Evolutionary conservation across 176 grass and related monocot genomes (phyloP), one percentile per base, ranked within the genome.

Genomic region (Microstegium vimineum): DNA sequence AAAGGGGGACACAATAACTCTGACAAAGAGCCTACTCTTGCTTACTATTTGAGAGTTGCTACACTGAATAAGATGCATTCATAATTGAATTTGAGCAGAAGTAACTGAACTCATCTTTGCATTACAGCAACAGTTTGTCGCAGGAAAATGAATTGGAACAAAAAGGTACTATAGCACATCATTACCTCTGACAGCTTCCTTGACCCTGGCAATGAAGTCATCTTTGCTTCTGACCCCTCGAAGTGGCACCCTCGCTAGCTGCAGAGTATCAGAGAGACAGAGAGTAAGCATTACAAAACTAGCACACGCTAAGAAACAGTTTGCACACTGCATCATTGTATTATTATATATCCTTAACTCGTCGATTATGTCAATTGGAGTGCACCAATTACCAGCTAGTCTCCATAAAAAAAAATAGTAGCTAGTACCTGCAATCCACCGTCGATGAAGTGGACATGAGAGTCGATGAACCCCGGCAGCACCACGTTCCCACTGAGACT

Each of bases 401-500:
- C n/a, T n/a, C n/a, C n/a, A n/a, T n/a, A n/a, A n/a, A n/a, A n/a
- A n/a, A n/a, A n/a, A n/a, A n/a, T n/a, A n/a, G 5, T 66, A 20
- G 60, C n/a, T 13, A 67, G 0, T 86, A 59, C 96, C 87, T 82
- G 87, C 71, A 99, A 47, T 10, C 93, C 96, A 26, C 91, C 96
- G 11, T 72, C 69, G 56, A 99, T 86, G 46, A 99, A 64, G 76
- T 99, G 96, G 35, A 90, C 89, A 78, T 99, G 96, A 30, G 96
- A 99, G 87, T 99, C 96, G 36, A 99, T 90, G 80, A 99, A 94
- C 17, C 96, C 95, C 1, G 92, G 92, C 27, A 98, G 52, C 41
- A 98, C 88, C 72, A 98, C 86, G 35, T 91, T 93, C 15, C 95
- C 95, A 70, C 90, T 87, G 81, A 94, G 92, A 86, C 91, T 89